phyloP scores from a whole-genome alignment of 169 alveolate genomes.

The Cryptosporidium muris region DNA sequence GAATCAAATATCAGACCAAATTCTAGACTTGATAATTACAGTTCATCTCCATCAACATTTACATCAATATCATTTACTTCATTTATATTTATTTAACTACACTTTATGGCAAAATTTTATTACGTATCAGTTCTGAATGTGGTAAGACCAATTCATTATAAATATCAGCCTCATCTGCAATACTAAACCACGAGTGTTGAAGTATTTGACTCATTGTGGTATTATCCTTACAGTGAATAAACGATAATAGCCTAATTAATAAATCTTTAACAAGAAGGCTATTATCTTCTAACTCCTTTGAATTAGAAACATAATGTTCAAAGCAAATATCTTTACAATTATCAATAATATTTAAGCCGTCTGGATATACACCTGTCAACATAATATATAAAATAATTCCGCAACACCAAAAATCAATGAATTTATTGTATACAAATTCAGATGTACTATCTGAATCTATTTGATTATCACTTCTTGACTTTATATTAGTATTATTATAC shows the following conservation, averaged over 20 bases:
- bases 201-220: slow-evolving; percentile 32
- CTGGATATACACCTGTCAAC: slow-evolving; percentile 32
- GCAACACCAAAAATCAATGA: slow-evolving; percentile 57
- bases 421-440: slow-evolving; percentile 7
- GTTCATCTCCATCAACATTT: slow-evolving; percentile 61
- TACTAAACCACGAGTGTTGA: slow-evolving; percentile 58
- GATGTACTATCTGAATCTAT: background rate
- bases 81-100: slow-evolving; percentile 1
- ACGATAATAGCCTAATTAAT: slow-evolving; percentile 73
- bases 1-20: slow-evolving; percentile 18
- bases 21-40: slow-evolving; percentile 13
- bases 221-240: slow-evolving; percentile 5
- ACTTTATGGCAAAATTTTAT: background rate
- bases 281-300: slow-evolving; percentile 18
- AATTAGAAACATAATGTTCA: slow-evolving; percentile 13
- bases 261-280: slow-evolving; percentile 72
- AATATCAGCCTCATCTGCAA: slow-evolving; percentile 11
- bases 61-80: slow-evolving; percentile 51
- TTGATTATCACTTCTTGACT: slow-evolving; percentile 14
- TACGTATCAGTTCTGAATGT: slow-evolving; percentile 26
- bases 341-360: slow-evolving; percentile 21
- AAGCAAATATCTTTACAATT: background rate
- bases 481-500: slow-evolving; percentile 1
- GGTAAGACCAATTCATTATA: slow-evolving; percentile 36
- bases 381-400: slow-evolving; percentile 44